Evolutionary conservation across 2,329 filamentous ascomycete species (phyloP), one percentile per base, ranked within the genome.

Genomic region (Cladophialophora chaetospira): DNA sequence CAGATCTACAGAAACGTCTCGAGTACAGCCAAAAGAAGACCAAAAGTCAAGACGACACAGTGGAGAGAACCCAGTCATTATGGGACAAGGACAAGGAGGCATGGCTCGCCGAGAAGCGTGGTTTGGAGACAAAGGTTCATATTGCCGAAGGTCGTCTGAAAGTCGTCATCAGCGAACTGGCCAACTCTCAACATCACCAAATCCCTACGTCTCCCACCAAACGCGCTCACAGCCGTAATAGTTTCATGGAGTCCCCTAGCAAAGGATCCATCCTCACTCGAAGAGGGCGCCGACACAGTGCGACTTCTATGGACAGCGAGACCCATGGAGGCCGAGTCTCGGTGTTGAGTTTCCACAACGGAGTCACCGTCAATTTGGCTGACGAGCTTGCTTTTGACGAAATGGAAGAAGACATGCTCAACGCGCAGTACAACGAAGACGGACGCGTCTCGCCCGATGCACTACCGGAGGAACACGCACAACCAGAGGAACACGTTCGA

Each of bases 311-410:
- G 64, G 81, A 76, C 44, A 71, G 73, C 35, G 77, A 81, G 38
- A 76, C 74, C 35, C 74, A 76, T 43, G 75, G 86, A 70, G 81
- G 90, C 60, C 85, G 90, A 26, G 89, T 87, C 68, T 95, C 91
- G 2, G 75, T 87, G 21, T 77, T 88, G 60, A 86, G 80, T 61
- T 79, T 81, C n/a, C 73, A 75, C 5, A 79, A 79, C 60, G 73
- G 75, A 8, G 75, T 79, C 56, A 81, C 79, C 11, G 73, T 91
- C 57, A 96, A 88, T 61, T 79, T 99, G 36, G 94, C 94, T 0
- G 92, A 97, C 66, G 94, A 99, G 74, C 81, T 99, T 53, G 87
- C 89, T 60, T 88, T 96, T 60, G 89, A 92, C 55, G 88, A 89
- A 59, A 89, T 93, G 54, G 89, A 92, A 28, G 78, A 78, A 43